phyloP scores from a whole-genome alignment of 805 yeast genomes.

The Yueomyces sp. region DNA sequence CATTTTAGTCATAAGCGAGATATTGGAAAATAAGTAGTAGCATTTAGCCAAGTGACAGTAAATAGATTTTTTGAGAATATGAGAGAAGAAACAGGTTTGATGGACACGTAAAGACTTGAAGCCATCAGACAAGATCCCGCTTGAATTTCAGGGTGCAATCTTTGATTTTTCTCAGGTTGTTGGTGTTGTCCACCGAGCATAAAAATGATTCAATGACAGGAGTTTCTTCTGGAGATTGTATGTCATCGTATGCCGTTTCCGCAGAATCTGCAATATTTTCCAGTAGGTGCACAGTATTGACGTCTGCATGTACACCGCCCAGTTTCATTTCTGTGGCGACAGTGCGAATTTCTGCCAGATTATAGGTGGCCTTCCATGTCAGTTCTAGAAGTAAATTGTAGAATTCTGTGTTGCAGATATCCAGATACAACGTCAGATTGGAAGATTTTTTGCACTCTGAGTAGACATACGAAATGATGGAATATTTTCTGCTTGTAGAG shows the following conservation, averaged over 20 bases:
- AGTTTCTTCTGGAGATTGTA: neutral
- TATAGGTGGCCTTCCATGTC: slow-evolving; percentile 20
- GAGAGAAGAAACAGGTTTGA: too few relatives aligned
- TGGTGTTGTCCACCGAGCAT: neutral
- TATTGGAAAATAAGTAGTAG: too few relatives aligned
- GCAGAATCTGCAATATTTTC: slow-evolving; percentile 1
- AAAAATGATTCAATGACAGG: neutral
- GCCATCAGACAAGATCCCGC: neutral
- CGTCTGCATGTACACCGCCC: slow-evolving; percentile 22
- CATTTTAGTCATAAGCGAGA: too few relatives aligned
- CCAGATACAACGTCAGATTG: slow-evolving; percentile 17
- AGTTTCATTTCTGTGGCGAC: slow-evolving; percentile 19
- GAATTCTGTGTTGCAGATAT: slow-evolving; percentile 19
- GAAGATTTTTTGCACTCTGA: slow-evolving; percentile 15
- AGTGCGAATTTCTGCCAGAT: slow-evolving; percentile 9
- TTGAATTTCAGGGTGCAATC: neutral
- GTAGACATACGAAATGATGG: slow-evolving; percentile 14
- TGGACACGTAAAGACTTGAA: neutral
- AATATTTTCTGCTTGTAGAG: slow-evolving; percentile 16
- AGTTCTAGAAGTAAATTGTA: slow-evolving; percentile 17
- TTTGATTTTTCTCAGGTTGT: neutral
- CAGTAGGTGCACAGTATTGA: slow-evolving; percentile 16
- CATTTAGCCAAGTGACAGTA: too few relatives aligned
- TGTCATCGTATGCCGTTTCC: neutral
- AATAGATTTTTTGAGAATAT: too few relatives aligned